These are phyloP conservation scores for Ophiostoma fasciatum DNA, from an alignment of 2,329 filamentous ascomycete genomes.

Conservation along the genomic window DNA sequence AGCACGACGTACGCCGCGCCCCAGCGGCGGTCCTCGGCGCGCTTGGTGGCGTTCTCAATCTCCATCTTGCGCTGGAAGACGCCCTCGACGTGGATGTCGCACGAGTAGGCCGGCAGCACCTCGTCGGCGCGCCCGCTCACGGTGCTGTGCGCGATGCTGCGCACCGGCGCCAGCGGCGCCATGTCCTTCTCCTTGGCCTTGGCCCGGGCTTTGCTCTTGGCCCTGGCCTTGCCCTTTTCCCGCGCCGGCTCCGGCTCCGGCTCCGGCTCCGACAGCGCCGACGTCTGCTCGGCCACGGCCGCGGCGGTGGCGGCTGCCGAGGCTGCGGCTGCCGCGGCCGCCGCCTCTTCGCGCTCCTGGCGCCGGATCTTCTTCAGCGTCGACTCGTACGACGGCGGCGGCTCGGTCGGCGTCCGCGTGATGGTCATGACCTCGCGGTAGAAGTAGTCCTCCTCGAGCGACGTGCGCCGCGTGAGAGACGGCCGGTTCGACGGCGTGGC, in stretches of 20 bases:
- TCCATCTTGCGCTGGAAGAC: conserved; percentile 51
- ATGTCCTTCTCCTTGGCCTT: conserved; percentile 8
- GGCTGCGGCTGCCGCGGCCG: background rate
- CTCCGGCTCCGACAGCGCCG: background rate
- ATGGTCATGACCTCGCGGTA: conserved; percentile 37
- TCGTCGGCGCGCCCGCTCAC: conserved; percentile 19
- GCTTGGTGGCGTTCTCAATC: conserved; percentile 47
- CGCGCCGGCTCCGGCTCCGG: no score
- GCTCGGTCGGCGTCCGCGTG: conserved; percentile 26
- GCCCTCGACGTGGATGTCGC: conserved; percentile 38
- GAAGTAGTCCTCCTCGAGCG: conserved; percentile 39
- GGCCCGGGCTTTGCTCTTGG: background rate
- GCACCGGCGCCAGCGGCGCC: background rate
- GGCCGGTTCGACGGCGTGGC: conserved; percentile 10
- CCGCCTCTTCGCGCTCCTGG: conserved; percentile 11
- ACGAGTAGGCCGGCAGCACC: conserved; percentile 40
- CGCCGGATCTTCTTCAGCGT: conserved; percentile 16
- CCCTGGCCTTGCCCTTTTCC: background rate
- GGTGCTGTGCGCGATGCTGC: background rate
- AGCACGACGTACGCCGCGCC: conserved; percentile 46
- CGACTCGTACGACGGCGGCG: conserved; percentile 31
- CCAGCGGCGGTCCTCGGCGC: conserved; percentile 50
- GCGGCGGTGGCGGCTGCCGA: background rate
- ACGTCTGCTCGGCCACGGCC: background rate
- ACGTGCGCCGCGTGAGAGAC: conserved; percentile 28